Percentiles rank a stretch among this genome's conserved stretches.
Conservation (phyloP, 164 flowering plant species). For the Echeveria elegans region DNA sequence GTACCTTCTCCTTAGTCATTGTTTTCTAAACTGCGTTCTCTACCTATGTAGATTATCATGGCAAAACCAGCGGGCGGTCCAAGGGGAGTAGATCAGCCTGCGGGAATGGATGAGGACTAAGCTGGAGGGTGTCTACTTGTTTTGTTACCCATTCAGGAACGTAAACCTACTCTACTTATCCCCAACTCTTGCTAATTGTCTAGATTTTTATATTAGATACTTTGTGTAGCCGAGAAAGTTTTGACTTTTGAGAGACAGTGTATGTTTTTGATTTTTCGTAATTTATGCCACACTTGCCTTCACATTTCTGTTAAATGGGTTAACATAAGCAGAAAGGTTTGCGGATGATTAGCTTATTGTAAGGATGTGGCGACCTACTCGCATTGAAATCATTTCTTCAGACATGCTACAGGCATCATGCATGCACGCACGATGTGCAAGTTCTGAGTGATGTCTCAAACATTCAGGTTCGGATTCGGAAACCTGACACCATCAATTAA, state of each 20-base stretch:
- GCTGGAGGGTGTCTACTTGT: not conserved
- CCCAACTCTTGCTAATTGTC: not conserved
- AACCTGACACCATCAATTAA: too few relatives aligned
- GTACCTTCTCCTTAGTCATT: not conserved
- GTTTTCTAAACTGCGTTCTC: not conserved
- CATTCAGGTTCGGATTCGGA: too few relatives aligned
- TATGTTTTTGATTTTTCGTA: too few relatives aligned
- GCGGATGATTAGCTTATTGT: too few relatives aligned
- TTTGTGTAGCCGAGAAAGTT: not conserved
- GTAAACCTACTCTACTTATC: not conserved
- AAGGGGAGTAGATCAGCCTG: constrained; percentile 43
- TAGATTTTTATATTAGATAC: not conserved
- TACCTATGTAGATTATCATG: constrained; percentile 76
- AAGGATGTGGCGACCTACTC: too few relatives aligned
- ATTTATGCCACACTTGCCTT: too few relatives aligned
- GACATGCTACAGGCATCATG: too few relatives aligned
- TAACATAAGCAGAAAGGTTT: too few relatives aligned
- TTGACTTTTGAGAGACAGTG: not conserved
- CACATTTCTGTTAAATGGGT: too few relatives aligned
- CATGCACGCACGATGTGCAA: too few relatives aligned
- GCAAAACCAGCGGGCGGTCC: constrained; percentile 98
- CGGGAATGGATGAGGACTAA: constrained; percentile 88
- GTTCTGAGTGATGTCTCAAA: too few relatives aligned
- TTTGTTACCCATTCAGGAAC: not conserved
- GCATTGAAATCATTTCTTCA: too few relatives aligned